A percentile compares a stretch with the other conserved stretches of the same genome.
phyloP scores from a whole-genome alignment of 352 stramenopile species.

The Phytophthora cactorum region DNA sequence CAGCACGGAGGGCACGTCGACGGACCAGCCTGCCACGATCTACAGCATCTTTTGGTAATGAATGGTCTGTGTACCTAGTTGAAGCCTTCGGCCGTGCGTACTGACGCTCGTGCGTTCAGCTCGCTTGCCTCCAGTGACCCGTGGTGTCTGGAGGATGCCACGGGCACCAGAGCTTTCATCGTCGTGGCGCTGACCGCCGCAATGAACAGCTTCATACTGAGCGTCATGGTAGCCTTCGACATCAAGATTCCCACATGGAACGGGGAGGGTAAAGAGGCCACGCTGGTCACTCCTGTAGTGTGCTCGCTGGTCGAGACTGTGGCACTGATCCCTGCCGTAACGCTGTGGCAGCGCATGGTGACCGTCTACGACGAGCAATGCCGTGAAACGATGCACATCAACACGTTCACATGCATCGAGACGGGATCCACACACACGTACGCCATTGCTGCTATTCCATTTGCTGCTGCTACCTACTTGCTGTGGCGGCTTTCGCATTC shows the following conservation, averaged over 20 bases:
- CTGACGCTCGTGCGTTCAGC: conserved; percentile 29
- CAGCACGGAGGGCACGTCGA: conserved; percentile 33
- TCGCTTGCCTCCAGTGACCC: conserved; percentile 53
- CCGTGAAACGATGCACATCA: conserved; percentile 45
- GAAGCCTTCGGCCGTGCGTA: neutral
- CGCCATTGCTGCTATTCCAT: conserved; percentile 50
- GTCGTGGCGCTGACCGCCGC: conserved; percentile 62
- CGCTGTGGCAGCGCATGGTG: conserved; percentile 69
- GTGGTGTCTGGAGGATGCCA: conserved; percentile 68
- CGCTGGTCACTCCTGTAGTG: conserved; percentile 57
- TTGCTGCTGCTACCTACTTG: conserved; percentile 53
- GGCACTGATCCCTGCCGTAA: conserved; percentile 51
- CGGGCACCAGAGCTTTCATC: conserved; percentile 49
- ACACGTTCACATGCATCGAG: conserved; percentile 67
- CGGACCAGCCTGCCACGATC: conserved; percentile 28
- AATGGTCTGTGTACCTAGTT: neutral
- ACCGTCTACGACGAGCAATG: conserved; percentile 53
- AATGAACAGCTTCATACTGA: conserved; percentile 61
- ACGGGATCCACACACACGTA: conserved; percentile 42
- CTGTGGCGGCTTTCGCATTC: conserved; percentile 69
- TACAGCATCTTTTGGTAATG: conserved; percentile 53
- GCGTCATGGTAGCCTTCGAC: conserved; percentile 54
- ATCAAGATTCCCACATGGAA: conserved; percentile 81
- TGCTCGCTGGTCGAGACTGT: conserved; percentile 59
- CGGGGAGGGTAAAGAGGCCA: conserved; percentile 65